Evolutionary conservation across 495 filamentous ascomycete species (phyloP), one percentile per base, ranked within the genome.

Genomic region (Tuber indicum): DNA sequence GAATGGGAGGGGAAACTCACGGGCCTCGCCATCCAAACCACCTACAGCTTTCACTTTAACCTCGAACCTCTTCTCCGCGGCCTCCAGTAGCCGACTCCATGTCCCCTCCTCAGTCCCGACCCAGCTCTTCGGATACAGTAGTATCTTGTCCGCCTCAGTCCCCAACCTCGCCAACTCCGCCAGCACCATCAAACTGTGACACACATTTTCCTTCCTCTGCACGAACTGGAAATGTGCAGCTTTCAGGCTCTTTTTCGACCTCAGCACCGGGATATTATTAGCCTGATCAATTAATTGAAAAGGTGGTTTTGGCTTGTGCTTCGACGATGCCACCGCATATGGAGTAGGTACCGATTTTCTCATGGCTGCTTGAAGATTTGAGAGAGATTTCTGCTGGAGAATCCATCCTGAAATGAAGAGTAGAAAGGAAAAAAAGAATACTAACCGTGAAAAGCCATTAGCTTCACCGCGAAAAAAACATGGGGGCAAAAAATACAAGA

Each of bases 181-280:
- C 77, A 94, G 90, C 9, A 94, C 86, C 91, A 94, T 92, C 73
- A 94, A 82, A 3, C 89, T 89, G 81, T 93, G 93, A 85, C 92
- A 94, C 4, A 94, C 87, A 83, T 92, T 91, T 5, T 88, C 86
- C 74, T 86, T 87, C 62, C 87, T 88, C 21, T 91, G 92, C 32
- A 91, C 92, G 85, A 93, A 94, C 83, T 90, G 89, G 16, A 87
- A 88, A 80, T 93, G 93, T 43, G 92, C 92, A 77, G 87, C 91
- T 45, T 85, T 86, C 9, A 66, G 26, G 12, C 32, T 88, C 87
- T 90, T 90, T 92, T 75, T 91, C 86, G 49, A 21, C 26, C 47
- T 49, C 74, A 77, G 79, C 80, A 12, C 42, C 62, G 45, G 26
- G 73, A 43, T 32, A 36, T 76, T 46, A 71, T 76, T 74, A 10